These are phyloP conservation scores for Neurospora intermedia DNA, from an alignment of 495 filamentous ascomycete genomes.

Conservation along the genomic window DNA sequence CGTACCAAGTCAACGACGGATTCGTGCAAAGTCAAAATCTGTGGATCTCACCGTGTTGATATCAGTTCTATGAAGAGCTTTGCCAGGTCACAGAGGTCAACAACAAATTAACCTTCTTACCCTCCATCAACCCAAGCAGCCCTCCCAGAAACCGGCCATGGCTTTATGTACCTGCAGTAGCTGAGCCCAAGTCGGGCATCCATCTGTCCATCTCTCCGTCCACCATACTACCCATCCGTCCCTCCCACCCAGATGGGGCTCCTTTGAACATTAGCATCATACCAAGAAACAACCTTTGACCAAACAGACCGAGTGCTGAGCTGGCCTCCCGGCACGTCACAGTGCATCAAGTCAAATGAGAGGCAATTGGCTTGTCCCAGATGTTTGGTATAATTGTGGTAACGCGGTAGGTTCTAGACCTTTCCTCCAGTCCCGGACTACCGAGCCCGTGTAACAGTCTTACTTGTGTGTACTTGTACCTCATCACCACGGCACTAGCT, in stretches of 20 bases:
- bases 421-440: too few species aligned
- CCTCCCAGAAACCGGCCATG: neutral
- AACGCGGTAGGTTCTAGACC: neutral
- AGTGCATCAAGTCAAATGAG: neutral
- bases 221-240: neutral
- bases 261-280: neutral
- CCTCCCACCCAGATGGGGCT: neutral
- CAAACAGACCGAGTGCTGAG: neutral
- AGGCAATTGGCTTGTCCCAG: neutral
- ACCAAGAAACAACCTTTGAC: neutral
- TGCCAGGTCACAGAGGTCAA: neutral
- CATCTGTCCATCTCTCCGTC: neutral
- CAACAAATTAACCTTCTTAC: neutral
- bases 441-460: neutral
- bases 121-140: neutral
- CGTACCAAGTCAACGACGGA: neutral
- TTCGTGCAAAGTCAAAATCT: neutral
- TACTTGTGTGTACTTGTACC: neutral
- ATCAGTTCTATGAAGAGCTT: too few species aligned
- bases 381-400: neutral
- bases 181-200: neutral
- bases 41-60: neutral
- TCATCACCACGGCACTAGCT: neutral
- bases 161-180: neutral
- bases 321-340: neutral